Conservation (phyloP, 169 alveolate species). For the Eimeria sp. region DNA sequence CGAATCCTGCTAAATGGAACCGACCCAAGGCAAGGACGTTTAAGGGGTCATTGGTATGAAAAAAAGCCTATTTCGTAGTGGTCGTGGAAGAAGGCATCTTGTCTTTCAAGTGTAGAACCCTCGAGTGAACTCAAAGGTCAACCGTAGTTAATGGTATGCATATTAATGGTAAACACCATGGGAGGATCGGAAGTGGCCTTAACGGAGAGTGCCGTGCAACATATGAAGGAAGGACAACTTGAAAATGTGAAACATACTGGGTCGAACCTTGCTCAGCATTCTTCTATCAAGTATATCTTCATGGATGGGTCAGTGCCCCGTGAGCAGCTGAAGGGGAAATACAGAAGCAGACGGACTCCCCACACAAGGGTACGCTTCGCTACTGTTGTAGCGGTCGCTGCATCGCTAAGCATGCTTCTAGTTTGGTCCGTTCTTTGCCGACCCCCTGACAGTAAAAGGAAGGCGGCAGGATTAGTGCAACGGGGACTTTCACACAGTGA, state of each 20-base stretch:
- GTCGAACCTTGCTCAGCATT: neutral
- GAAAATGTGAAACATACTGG: neutral
- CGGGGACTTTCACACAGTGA: neutral
- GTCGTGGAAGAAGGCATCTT: neutral
- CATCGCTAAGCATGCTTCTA: neutral
- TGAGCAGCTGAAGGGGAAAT: neutral
- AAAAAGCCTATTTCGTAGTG: neutral
- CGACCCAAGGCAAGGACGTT: neutral
- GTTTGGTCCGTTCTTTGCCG: neutral
- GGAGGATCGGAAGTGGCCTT: neutral
- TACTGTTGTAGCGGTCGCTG: neutral
- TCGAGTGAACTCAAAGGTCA: neutral
- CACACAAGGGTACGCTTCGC: neutral
- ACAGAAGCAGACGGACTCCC: neutral
- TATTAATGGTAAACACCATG: neutral
- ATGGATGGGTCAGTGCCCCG: neutral
- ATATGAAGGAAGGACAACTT: neutral
- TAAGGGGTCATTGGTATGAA: neutral
- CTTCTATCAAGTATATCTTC: neutral
- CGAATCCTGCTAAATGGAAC: neutral
- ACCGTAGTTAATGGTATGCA: too few relatives aligned
- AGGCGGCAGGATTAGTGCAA: neutral
- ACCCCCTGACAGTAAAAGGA: neutral
- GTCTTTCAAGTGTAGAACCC: neutral
- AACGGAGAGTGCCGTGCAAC: neutral